Conservation (phyloP, 1,284 basidiomycete species). For the Ustilago vetiveriae region DNA sequence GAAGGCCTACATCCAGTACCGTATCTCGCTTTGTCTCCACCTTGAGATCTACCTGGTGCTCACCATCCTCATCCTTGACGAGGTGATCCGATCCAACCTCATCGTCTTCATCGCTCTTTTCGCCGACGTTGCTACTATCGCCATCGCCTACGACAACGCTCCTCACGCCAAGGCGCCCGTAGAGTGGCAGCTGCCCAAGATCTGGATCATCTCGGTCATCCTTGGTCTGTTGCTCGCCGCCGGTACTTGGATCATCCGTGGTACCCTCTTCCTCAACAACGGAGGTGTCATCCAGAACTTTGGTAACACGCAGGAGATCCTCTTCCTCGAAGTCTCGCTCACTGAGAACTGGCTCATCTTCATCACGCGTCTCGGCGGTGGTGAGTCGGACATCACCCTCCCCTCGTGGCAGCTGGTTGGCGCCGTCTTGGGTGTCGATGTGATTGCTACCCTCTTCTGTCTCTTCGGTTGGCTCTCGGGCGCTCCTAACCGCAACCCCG, state of each 20-base stretch:
- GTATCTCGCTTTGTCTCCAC: slow-evolving; percentile 71
- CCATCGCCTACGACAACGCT: slow-evolving; percentile 72
- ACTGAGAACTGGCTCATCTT: slow-evolving; percentile 73
- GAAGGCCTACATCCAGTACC: slow-evolving; percentile 71
- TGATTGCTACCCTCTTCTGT: slow-evolving; percentile 71
- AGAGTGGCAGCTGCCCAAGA: slow-evolving; percentile 73
- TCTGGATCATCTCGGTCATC: slow-evolving; percentile 72
- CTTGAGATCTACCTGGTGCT: slow-evolving; percentile 72
- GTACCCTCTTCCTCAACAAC: slow-evolving; percentile 70
- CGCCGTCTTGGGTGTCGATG: slow-evolving; percentile 71
- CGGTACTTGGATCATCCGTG: slow-evolving; percentile 72
- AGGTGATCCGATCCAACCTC: slow-evolving; percentile 72
- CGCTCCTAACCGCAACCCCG: slow-evolving; percentile 67
- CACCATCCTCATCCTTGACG: slow-evolving; percentile 71
- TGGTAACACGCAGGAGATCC: slow-evolving; percentile 71
- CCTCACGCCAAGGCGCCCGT: slow-evolving; percentile 71
- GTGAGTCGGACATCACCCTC: slow-evolving; percentile 67
- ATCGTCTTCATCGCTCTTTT: slow-evolving; percentile 74
- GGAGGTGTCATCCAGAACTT: slow-evolving; percentile 73
- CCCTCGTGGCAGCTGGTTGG: slow-evolving; percentile 71
- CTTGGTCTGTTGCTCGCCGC: slow-evolving; percentile 69
- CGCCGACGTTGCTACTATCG: slow-evolving; percentile 71
- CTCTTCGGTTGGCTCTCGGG: slow-evolving; percentile 73
- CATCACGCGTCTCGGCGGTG: slow-evolving; percentile 68
- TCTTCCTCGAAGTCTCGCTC: slow-evolving; percentile 73